Percentiles rank a stretch among this genome's conserved stretches.
These are phyloP conservation scores for Diutina pseudorugosa DNA, from an alignment of 1,139 yeast species.

Conservation along the genomic window DNA sequence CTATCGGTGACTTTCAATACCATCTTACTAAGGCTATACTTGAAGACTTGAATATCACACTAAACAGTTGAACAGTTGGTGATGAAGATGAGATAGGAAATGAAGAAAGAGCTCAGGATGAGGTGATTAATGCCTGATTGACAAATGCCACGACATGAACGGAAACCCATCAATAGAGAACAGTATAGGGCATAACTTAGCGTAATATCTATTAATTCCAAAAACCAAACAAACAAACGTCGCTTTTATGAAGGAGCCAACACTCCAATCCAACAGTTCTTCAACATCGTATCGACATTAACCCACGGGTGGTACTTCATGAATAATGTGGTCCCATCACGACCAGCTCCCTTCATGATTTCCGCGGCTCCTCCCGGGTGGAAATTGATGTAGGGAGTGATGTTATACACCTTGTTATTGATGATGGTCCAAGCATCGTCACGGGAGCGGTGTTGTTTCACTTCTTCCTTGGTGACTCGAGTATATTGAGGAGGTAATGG, in stretches of 20 bases:
- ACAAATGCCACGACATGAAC: too few relatives aligned
- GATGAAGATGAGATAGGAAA: too few relatives aligned
- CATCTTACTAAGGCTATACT: too few relatives aligned
- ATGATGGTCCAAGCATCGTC: conserved; percentile 83
- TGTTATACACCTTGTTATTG: conserved; percentile 71
- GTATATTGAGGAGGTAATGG: conserved; percentile 30
- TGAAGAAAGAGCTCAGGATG: too few relatives aligned
- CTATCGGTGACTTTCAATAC: too few relatives aligned
- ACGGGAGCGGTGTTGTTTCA: conserved; percentile 41
- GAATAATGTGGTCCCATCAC: conserved; percentile 73
- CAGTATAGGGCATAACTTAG: too few relatives aligned
- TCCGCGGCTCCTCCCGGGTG: conserved; percentile 92
- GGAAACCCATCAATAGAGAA: too few relatives aligned
- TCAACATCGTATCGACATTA: conserved; percentile 71
- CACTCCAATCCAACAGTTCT: conserved; percentile 68
- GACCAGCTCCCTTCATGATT: conserved; percentile 70
- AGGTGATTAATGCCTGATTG: too few relatives aligned
- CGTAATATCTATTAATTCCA: too few relatives aligned
- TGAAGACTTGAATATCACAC: too few relatives aligned
- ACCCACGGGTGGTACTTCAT: conserved; percentile 85
- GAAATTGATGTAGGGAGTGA: conserved; percentile 69
- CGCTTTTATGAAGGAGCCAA: conserved; percentile 3
- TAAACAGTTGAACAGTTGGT: too few relatives aligned
- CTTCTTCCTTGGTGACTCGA: conserved; percentile 45
- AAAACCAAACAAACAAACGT: too few relatives aligned